Evolutionary conservation across 208 protist species (phyloP).

Genomic region (Crithidia expoeki): DNA sequence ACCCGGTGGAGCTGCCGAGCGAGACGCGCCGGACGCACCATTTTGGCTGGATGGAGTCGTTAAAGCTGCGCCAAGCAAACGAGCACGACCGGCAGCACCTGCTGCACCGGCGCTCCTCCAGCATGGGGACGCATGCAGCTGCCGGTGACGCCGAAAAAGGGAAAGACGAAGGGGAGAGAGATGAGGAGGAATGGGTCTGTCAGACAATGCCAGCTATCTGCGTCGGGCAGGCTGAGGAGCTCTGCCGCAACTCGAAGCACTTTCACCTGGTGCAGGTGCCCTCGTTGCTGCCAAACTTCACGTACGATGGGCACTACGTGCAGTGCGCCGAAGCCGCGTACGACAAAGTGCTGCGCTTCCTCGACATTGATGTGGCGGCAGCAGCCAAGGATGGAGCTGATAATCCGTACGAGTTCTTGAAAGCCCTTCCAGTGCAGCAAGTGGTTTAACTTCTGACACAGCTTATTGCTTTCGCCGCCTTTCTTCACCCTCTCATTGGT

Average conservation of each 20-base stretch:
- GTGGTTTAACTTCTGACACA: neutral
- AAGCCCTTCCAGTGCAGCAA: constrained; percentile 15
- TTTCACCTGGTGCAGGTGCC: constrained; percentile 49
- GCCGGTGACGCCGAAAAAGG: neutral
- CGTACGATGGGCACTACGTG: constrained; percentile 68
- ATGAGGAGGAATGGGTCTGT: neutral
- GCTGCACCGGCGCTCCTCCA: constrained; percentile 14
- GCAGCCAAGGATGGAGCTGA: constrained; percentile 11
- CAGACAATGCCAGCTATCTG: constrained; percentile 4
- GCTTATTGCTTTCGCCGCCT: neutral
- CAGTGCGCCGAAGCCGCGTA: constrained; percentile 45
- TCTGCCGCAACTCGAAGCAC: constrained; percentile 22
- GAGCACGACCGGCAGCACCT: constrained; percentile 43
- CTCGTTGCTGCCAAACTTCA: constrained; percentile 57
- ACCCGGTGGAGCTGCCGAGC: constrained; percentile 46
- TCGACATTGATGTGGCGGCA: constrained; percentile 20
- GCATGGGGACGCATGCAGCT: neutral
- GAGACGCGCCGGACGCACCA: constrained; percentile 67
- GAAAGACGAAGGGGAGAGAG: neutral
- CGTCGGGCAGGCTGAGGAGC: constrained; percentile 10
- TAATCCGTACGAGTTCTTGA: constrained; percentile 23
- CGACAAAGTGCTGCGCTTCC: constrained; percentile 37
- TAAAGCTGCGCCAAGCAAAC: constrained; percentile 42
- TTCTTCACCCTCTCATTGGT: neutral
- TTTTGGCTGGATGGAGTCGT: constrained; percentile 62